phyloP scores from a whole-genome alignment of 371 early-diverging fungal species.

The Mucor mucedo region DNA sequence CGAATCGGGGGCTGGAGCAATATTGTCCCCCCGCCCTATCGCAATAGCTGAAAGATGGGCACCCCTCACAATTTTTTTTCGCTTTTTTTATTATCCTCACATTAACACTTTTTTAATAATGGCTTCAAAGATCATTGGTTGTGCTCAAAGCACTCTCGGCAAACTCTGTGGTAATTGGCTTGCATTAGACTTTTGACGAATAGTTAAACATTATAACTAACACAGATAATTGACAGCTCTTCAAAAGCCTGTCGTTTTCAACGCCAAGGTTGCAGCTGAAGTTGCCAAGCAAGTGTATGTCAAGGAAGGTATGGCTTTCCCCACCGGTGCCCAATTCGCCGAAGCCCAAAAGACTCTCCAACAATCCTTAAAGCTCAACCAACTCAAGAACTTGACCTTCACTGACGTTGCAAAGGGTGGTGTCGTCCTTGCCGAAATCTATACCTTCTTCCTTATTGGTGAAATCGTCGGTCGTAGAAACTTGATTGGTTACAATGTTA shows the following conservation, averaged over 20 bases:
- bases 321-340: constrained; percentile 59
- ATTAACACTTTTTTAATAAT: constrained; percentile 15
- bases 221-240: constrained; percentile 29
- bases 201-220: background rate
- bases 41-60: background rate
- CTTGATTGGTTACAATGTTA: constrained; percentile 72
- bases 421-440: constrained; percentile 68
- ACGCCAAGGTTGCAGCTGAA: constrained; percentile 69
- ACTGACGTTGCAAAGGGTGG: constrained; percentile 58
- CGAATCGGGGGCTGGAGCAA: background rate
- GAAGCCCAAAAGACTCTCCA: constrained; percentile 59
- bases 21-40: constrained; percentile 1
- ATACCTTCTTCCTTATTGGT: constrained; percentile 75
- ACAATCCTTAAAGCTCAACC: constrained; percentile 51
- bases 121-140: constrained; percentile 31
- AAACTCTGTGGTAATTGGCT: constrained; percentile 42
- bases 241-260: constrained; percentile 60
- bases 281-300: constrained; percentile 74
- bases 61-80: constrained; percentile 6
- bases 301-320: constrained; percentile 74
- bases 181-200: background rate
- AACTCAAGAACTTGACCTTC: constrained; percentile 59
- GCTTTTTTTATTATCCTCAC: constrained; percentile 2
- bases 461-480: constrained; percentile 78
- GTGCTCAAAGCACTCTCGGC: constrained; percentile 30